Percentiles rank a stretch among this genome's conserved stretches.
phyloP scores from a whole-genome alignment of 2,329 filamentous ascomycete species.

The Penicillium digitatum region DNA sequence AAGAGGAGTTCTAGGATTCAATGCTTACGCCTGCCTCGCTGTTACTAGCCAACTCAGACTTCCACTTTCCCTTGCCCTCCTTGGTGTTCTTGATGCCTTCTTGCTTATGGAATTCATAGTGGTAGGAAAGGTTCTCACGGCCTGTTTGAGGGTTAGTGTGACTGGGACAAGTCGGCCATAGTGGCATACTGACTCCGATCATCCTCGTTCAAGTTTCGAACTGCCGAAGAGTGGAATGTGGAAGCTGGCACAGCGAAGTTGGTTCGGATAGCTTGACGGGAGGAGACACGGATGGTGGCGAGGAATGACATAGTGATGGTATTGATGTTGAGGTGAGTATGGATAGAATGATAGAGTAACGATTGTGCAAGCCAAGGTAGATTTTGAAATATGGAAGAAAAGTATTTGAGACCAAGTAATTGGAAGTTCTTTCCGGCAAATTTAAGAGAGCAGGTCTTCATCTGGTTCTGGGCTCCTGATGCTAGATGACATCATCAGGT shows the following conservation, averaged over 20 bases:
- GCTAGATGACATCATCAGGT: slow-evolving; percentile 1
- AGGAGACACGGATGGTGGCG: slow-evolving; percentile 24
- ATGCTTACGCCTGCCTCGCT: slow-evolving; percentile 67
- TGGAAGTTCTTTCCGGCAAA: neutral
- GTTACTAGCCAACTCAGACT: slow-evolving; percentile 70
- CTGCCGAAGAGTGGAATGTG: slow-evolving; percentile 31
- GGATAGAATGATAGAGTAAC: neutral
- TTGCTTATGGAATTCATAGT: slow-evolving; percentile 58
- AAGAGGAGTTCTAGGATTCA: neutral
- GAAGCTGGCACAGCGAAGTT: slow-evolving; percentile 14
- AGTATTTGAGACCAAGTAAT: neutral
- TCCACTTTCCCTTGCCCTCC: slow-evolving; percentile 69
- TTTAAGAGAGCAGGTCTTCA: neutral
- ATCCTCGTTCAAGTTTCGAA: slow-evolving; percentile 33
- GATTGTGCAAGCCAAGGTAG: neutral
- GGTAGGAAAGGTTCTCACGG: slow-evolving; percentile 41
- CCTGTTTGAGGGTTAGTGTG: slow-evolving; percentile 26
- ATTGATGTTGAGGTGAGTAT: neutral
- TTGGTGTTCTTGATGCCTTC: slow-evolving; percentile 51
- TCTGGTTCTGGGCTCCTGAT: neutral
- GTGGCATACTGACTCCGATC: slow-evolving; percentile 30
- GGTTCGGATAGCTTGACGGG: slow-evolving; percentile 23
- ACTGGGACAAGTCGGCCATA: neutral
- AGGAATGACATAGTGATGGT: slow-evolving; percentile 36
- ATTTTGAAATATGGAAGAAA: neutral